These are phyloP conservation scores for Podosphaera xanthii DNA, from an alignment of 2,329 filamentous ascomycete genomes.

Conservation along the genomic window DNA sequence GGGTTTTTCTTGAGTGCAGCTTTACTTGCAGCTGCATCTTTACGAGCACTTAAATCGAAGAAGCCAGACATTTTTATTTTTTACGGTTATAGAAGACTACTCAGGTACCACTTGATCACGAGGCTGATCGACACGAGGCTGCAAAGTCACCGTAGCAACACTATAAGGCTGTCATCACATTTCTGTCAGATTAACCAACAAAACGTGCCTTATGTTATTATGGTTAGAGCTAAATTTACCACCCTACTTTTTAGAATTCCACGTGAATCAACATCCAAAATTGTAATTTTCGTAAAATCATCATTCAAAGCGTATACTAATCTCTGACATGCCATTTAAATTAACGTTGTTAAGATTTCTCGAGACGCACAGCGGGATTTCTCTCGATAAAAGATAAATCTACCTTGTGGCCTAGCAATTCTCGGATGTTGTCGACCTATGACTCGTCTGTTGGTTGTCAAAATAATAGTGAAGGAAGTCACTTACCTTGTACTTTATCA, in stretches of 20 bases:
- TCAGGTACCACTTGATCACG: neutral
- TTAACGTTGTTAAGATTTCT: slow-evolving; percentile 10
- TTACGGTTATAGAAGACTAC: neutral
- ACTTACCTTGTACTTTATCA: slow-evolving; percentile 26
- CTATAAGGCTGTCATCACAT: neutral
- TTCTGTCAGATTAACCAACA: neutral
- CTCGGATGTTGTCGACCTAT: slow-evolving; percentile 31
- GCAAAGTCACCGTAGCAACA: neutral
- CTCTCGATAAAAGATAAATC: slow-evolving; percentile 80
- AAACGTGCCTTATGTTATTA: too few species aligned
- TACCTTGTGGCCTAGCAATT: slow-evolving; percentile 67
- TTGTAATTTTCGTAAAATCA: neutral
- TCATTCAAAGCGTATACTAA: neutral
- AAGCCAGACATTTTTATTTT: slow-evolving; percentile 54
- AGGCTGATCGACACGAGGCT: neutral
- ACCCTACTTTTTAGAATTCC: neutral
- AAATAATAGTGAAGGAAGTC: neutral
- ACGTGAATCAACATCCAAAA: neutral
- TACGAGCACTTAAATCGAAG: slow-evolving; percentile 85
- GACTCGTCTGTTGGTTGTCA: neutral
- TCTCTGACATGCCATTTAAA: neutral
- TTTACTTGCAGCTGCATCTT: slow-evolving; percentile 49
- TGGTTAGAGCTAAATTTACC: too few species aligned
- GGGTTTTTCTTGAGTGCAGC: slow-evolving; percentile 41
- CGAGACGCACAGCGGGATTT: slow-evolving; percentile 69